phyloP scores from a whole-genome alignment of 176 grass and related monocot species.

The Elymus sibiricus region DNA sequence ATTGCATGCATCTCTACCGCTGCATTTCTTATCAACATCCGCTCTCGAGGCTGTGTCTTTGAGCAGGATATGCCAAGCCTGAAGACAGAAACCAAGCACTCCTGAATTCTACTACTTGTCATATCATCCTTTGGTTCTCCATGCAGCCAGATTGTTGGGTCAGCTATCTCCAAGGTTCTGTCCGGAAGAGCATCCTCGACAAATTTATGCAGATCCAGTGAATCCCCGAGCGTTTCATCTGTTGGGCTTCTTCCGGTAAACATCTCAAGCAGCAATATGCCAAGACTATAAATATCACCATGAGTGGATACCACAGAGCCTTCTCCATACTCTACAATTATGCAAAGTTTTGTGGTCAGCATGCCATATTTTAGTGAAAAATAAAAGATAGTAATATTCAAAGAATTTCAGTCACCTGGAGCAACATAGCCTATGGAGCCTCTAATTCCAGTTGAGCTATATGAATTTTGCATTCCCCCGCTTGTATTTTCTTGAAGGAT shows the following conservation, averaged over 20 bases:
- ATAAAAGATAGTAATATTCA: background rate
- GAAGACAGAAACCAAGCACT: background rate
- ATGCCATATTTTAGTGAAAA: background rate
- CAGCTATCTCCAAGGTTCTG: background rate
- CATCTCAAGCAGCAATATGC: slow-evolving; percentile 12
- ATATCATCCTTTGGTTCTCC: background rate
- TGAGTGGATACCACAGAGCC: background rate
- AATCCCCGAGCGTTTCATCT: background rate
- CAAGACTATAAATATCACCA: slow-evolving; percentile 12
- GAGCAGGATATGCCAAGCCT: slow-evolving; percentile 13
- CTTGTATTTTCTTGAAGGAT: slow-evolving; percentile 10
- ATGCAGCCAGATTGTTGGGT: slow-evolving; percentile 2
- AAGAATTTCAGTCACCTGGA: background rate
- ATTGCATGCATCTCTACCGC: background rate
- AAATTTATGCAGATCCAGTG: background rate
- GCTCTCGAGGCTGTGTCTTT: background rate
- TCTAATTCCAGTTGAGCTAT: background rate
- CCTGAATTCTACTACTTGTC: background rate
- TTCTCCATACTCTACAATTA: slow-evolving; percentile 7
- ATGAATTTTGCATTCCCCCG: background rate
- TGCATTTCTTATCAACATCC: background rate
- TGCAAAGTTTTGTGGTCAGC: background rate
- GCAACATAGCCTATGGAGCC: slow-evolving; percentile 12
- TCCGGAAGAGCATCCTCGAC: background rate
- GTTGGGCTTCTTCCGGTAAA: background rate